Conservation (phyloP, 805 yeast genomes). For the Metschnikowia bowlesiae region DNA sequence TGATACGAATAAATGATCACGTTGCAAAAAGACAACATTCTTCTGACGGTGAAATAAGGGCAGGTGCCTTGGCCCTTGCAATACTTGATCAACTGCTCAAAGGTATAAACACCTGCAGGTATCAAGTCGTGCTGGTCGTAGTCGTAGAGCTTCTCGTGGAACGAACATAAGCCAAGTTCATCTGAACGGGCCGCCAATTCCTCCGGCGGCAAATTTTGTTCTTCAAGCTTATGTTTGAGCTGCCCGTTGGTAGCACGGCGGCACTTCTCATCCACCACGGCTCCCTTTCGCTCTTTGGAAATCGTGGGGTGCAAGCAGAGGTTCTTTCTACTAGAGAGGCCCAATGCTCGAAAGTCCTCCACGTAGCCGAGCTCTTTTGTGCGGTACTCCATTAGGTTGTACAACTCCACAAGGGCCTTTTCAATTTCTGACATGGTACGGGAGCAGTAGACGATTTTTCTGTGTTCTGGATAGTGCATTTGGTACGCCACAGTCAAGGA, state of each 20-base stretch:
- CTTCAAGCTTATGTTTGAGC: slow-evolving; percentile 60
- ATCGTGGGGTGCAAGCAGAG: slow-evolving; percentile 87
- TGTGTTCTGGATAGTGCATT: slow-evolving; percentile 88
- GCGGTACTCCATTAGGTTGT: slow-evolving; percentile 82
- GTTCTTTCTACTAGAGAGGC: slow-evolving; percentile 91
- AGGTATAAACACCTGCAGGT: slow-evolving; percentile 92
- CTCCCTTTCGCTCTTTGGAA: slow-evolving; percentile 83
- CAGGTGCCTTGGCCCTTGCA: slow-evolving; percentile 80
- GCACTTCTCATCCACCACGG: slow-evolving; percentile 93
- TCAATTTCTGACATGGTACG: slow-evolving; percentile 99
- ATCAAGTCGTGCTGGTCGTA: slow-evolving; percentile 83
- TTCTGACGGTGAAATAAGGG: slow-evolving; percentile 95
- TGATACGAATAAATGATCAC: slow-evolving; percentile 95
- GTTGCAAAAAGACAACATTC: slow-evolving; percentile 95
- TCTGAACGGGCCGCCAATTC: slow-evolving; percentile 44
- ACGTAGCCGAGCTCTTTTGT: slow-evolving; percentile 74
- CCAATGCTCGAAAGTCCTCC: slow-evolving; percentile 92
- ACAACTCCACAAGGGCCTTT: slow-evolving; percentile 89
- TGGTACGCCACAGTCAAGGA: slow-evolving; percentile 95
- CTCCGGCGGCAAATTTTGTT: slow-evolving; percentile 40
- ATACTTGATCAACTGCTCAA: slow-evolving; percentile 73
- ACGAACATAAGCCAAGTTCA: slow-evolving; percentile 58
- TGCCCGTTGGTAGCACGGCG: slow-evolving; percentile 92
- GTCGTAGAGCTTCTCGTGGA: slow-evolving; percentile 84
- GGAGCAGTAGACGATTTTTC: slow-evolving; percentile 93